Evolutionary conservation across 2,329 filamentous ascomycete genomes (phyloP), one percentile per base, ranked within the genome.

Genomic region (Fonsecaea erecta): DNA sequence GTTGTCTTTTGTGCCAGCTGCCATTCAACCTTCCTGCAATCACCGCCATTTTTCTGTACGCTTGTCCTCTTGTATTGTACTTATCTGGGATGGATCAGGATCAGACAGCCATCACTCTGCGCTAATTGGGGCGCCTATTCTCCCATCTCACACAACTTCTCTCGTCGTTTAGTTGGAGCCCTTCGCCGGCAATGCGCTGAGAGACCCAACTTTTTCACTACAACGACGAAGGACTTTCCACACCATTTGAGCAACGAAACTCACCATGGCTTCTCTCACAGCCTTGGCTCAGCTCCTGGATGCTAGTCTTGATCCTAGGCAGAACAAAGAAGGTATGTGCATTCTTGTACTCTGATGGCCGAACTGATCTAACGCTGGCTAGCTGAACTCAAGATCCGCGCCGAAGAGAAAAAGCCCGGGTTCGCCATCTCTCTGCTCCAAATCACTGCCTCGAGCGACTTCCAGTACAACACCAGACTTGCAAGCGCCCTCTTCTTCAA

Each of bases 401-500:
- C 86, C 68, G 90, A 95, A 80, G 90, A 97, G 78, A 83, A 84
- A 75, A 93, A 93, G 77, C 90, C 92, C 8, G 90, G 90, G 74
- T 99, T 96, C 82, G 96, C 94, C 16, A 84, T 98, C 58, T 84
- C 85, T 62, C 88, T 99, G 61, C 90, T 99, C 59, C 93, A 94
- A 73, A 96, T 98, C 75, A 92, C 97, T 73, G 92, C 91, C 69
- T 88, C 90, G 71, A 86, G 88, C 63, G 82, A 85, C 48, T 86
- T 90, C 69, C 88, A 92, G 46, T 80, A 84, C 70, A 94, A 91
- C 73, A 95, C 91, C 67, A 89, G 95, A 68, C 88, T 99, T 48
- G 88, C 94, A 6, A 92, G 91, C 73, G 92, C 95, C 30, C 85
- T 99, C 66, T 95, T 91, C 82, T 99, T 99, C 86, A 99, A 99